A percentile compares a stretch with the other conserved stretches of the same genome.
Conservation (phyloP, 2,329 filamentous ascomycete genomes). For the Waltergamsia citrina region DNA sequence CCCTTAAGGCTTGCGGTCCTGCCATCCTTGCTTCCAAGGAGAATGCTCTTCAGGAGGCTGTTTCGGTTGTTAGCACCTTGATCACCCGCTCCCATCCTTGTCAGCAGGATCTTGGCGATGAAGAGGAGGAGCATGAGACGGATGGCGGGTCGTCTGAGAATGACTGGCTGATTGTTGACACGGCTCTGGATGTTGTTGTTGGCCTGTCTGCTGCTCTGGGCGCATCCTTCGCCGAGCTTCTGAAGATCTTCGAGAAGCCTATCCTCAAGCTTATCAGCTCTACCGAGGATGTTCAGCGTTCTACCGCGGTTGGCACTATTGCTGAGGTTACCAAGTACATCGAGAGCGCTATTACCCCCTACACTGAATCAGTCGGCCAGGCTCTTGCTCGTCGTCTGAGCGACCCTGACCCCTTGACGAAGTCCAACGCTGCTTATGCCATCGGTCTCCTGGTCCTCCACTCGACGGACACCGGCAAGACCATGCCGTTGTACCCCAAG, state of each 20-base stretch:
- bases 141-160: slow-evolving; percentile 82
- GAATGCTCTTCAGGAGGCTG: slow-evolving; percentile 60
- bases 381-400: slow-evolving; percentile 77
- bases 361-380: slow-evolving; percentile 67
- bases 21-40: slow-evolving; percentile 68
- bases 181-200: slow-evolving; percentile 81
- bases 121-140: slow-evolving; percentile 65
- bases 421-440: slow-evolving; percentile 92
- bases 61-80: slow-evolving; percentile 66
- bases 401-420: slow-evolving; percentile 84
- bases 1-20: slow-evolving; percentile 84
- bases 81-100: slow-evolving; percentile 87
- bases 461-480: slow-evolving; percentile 59
- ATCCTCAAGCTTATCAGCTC: slow-evolving; percentile 82
- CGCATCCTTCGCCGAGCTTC: slow-evolving; percentile 71
- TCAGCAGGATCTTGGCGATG: slow-evolving; percentile 80
- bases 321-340: slow-evolving; percentile 86
- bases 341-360: slow-evolving; percentile 70
- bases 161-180: slow-evolving; percentile 95
- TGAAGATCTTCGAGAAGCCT: slow-evolving; percentile 93
- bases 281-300: slow-evolving; percentile 78
- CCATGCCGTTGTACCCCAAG: slow-evolving; percentile 65
- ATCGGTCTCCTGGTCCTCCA: slow-evolving; percentile 76
- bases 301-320: slow-evolving; percentile 81
- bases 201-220: slow-evolving; percentile 78